Percentiles rank a stretch among this genome's conserved stretches.
Evolutionary conservation across 1,284 basidiomycete species (phyloP).

Genomic region (Ceratobasidium sp.): DNA sequence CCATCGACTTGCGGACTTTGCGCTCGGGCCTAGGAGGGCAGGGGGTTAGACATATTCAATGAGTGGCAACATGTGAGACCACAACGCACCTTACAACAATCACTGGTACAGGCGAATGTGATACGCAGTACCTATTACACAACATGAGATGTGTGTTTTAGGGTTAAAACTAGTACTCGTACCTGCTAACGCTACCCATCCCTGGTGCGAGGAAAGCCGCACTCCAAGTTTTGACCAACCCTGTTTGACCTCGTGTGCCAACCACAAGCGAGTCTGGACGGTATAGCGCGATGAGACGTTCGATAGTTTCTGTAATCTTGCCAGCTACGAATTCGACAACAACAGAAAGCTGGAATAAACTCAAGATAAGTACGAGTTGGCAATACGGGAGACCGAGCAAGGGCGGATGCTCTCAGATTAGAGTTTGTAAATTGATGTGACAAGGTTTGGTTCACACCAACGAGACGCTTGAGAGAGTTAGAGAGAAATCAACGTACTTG

Average conservation of each 20-base stretch:
- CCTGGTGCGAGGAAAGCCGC: conserved; percentile 67
- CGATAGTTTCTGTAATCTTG: conserved; percentile 86
- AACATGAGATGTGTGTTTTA: background rate
- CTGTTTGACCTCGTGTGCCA: conserved; percentile 82
- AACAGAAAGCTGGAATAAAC: conserved; percentile 74
- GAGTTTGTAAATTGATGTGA: no score
- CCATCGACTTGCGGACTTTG: conserved; percentile 83
- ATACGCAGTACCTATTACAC: conserved; percentile 76
- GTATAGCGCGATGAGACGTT: conserved; percentile 93
- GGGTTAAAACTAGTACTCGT: conserved; percentile 45
- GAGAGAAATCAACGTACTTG: conserved; percentile 61
- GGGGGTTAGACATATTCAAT: background rate
- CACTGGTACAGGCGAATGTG: conserved; percentile 90
- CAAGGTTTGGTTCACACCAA: no score
- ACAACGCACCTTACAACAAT: conserved; percentile 74
- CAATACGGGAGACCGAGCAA: background rate
- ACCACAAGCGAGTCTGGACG: conserved; percentile 95
- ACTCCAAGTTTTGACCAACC: conserved; percentile 67
- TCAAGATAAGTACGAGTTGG: background rate
- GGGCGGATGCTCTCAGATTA: background rate
- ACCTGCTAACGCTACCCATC: conserved; percentile 74
- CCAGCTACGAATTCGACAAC: conserved; percentile 96
- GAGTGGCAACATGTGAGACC: background rate
- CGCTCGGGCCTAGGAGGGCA: conserved; percentile 71
- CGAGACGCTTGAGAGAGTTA: no score